Base-by-base conservation (phyloP, 179 eudicot species). In the Drosera spatulata region DNA sequence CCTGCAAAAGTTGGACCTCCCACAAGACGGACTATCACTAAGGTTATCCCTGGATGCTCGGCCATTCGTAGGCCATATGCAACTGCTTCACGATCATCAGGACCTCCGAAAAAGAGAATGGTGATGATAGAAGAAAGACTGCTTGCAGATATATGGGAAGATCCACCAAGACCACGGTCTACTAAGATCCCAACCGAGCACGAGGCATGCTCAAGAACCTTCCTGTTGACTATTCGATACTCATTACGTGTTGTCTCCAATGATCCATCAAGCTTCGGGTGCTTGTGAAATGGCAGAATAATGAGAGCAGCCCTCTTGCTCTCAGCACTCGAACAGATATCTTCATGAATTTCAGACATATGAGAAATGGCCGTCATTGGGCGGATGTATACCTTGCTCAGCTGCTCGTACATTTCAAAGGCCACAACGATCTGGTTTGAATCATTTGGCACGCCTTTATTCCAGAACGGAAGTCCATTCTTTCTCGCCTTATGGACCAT, bases 131-230 rank as follows among this genome's bases (percentile, higher is more conserved):
- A 84, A 44, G 74, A 70, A 0, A 87, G 86, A 6, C 84, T 82
- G 58, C 91, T 82, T 4, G 95, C 88, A 0, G 88, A 66, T 1
- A 87, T 72, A 2, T 87, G 88, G 3, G 82, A 53, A 1, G 81
- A 64, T 3, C 95, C 95, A 42, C 97, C 97, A 9, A 89, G 88
- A 8, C 95, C 97, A 0, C 95, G 83, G 60, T 89, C 97, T 3
- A 89, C 77, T 3, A 89, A 60, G 39, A 89, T 82, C 14, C 85
- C 95, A 3, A 86, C 95, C 2, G 97, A 86, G 63, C 97, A 89
- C 4, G 95, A 79, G 0, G 97, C 85, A 42, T 82, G 71, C 54
- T 58, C 69, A 7, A 86, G 85, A 52, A 82, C 89, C 61, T 64
- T 71, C 33, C 72, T 69, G 77, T 89, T 89, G 11, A 89, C 79